Conservation (phyloP, 1,139 yeast species). For the Geotrichum carabidarum region DNA sequence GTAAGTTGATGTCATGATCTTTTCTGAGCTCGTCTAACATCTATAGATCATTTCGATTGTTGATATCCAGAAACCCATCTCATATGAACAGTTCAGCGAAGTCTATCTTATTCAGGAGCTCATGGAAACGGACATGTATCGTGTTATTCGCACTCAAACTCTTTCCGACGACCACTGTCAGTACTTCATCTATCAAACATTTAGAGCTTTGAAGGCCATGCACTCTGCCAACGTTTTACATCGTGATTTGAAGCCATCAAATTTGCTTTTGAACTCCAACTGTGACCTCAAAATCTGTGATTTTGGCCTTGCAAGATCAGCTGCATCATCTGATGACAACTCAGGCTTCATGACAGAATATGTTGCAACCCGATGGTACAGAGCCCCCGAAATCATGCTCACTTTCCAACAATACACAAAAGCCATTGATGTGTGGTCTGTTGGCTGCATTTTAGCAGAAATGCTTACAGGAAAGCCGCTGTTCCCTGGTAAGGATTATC, state of each 20-base stretch:
- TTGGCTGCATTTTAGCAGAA: constrained; percentile 93
- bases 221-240: constrained; percentile 90
- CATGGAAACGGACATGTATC: constrained; percentile 92
- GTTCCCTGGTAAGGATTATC: constrained; percentile 92
- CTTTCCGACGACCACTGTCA: constrained; percentile 90
- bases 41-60: constrained; percentile 64
- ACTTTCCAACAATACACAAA: constrained; percentile 90
- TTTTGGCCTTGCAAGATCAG: constrained; percentile 80
- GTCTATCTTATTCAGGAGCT: constrained; percentile 90
- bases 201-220: constrained; percentile 83
- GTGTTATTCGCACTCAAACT: constrained; percentile 80
- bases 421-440: constrained; percentile 95
- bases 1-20: constrained; percentile 14
- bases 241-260: constrained; percentile 88
- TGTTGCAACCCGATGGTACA: constrained; percentile 95
- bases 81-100: constrained; percentile 71
- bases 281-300: constrained; percentile 94
- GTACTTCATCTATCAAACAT: constrained; percentile 84
- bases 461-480: constrained; percentile 81
- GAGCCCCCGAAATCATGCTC: constrained; percentile 96
- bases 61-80: constrained; percentile 83
- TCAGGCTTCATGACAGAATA: constrained; percentile 87
- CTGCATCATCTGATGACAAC: constrained; percentile 51
- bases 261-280: constrained; percentile 77
- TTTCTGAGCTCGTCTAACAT: background rate